phyloP scores from a whole-genome alignment of 2,329 filamentous ascomycete species.

The Ustilaginoidea virens region DNA sequence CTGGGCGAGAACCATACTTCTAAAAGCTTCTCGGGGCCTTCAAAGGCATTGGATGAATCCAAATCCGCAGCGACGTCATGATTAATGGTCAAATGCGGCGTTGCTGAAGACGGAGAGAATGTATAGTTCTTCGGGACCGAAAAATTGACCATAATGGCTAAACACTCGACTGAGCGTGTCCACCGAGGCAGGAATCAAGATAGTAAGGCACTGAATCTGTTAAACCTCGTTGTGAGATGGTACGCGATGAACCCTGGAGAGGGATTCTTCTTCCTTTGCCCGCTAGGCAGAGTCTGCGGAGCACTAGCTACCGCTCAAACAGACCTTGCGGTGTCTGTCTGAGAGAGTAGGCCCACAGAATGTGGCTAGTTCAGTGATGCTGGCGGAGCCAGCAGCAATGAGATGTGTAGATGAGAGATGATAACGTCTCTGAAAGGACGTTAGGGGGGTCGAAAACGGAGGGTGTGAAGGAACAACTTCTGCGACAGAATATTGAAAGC shows the following conservation, averaged over 20 bases:
- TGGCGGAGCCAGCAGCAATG: slow-evolving; percentile 81
- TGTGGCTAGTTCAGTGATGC: slow-evolving; percentile 45
- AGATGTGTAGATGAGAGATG: slow-evolving; percentile 17
- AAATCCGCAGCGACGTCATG: slow-evolving; percentile 84
- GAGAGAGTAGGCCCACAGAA: slow-evolving; percentile 96
- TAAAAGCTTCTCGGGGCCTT: slow-evolving; percentile 93
- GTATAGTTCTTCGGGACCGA: slow-evolving; percentile 70
- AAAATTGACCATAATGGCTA: slow-evolving; percentile 55
- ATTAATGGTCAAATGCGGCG: slow-evolving; percentile 90
- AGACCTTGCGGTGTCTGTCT: slow-evolving; percentile 86
- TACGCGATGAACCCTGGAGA: too few species aligned
- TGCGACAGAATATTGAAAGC: slow-evolving; percentile 77
- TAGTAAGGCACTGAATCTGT: too few species aligned
- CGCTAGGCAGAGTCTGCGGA: slow-evolving; percentile 50
- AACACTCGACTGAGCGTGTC: not conserved
- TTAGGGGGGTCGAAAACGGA: slow-evolving; percentile 86
- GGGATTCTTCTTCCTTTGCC: slow-evolving; percentile 15
- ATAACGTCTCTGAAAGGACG: slow-evolving; percentile 54
- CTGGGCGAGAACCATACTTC: slow-evolving; percentile 96
- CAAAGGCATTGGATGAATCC: slow-evolving; percentile 91
- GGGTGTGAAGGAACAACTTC: slow-evolving; percentile 68
- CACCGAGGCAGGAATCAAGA: too few species aligned
- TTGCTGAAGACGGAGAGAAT: slow-evolving; percentile 67
- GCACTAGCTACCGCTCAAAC: slow-evolving; percentile 97
- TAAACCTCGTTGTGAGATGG: too few species aligned